Conservation (phyloP, 2,329 filamentous ascomycete genomes). For the Gaeumannomyces tritici region DNA sequence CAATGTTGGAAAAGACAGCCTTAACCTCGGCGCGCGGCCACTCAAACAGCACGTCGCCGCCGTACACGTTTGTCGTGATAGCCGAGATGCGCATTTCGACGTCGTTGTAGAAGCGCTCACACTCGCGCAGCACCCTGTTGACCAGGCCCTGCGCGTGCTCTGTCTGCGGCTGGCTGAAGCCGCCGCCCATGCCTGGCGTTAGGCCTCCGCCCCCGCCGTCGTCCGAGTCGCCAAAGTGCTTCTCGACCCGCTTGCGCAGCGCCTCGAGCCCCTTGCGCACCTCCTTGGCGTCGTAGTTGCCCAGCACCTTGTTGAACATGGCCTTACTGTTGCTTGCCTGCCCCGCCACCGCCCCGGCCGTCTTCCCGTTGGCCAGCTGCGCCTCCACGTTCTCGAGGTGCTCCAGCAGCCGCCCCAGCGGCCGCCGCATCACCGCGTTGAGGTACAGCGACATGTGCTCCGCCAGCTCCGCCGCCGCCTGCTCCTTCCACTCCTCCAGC, state of each 20-base stretch:
- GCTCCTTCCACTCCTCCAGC: conserved; percentile 72
- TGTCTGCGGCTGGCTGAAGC: conserved; percentile 23
- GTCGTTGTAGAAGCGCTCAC: conserved; percentile 52
- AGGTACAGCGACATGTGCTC: conserved; percentile 87
- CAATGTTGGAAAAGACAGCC: conserved; percentile 35
- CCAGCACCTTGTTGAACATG: conserved; percentile 78
- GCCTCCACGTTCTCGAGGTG: conserved; percentile 85
- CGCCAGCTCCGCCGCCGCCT: conserved; percentile 66
- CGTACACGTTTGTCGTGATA: conserved; percentile 53
- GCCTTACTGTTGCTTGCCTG: conserved; percentile 76
- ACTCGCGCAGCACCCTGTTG: conserved; percentile 46
- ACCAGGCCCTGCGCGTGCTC: conserved; percentile 32
- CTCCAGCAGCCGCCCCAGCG: conserved; percentile 82
- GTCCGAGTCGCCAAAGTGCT: conserved; percentile 89
- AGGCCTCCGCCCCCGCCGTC: conserved; percentile 27
- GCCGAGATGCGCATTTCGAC: conserved; percentile 51
- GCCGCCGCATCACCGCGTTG: conserved; percentile 77
- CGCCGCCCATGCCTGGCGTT: not conserved
- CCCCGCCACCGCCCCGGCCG: conserved; percentile 55
- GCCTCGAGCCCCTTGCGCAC: conserved; percentile 84
- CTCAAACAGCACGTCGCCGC: conserved; percentile 55
- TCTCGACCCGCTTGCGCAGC: conserved; percentile 85
- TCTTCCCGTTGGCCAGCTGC: conserved; percentile 50
- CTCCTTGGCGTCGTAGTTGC: conserved; percentile 73
- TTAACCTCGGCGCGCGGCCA: conserved; percentile 57